phyloP scores from a whole-genome alignment of 257 asterid genomes.

The Ocimum tenuiflorum region DNA sequence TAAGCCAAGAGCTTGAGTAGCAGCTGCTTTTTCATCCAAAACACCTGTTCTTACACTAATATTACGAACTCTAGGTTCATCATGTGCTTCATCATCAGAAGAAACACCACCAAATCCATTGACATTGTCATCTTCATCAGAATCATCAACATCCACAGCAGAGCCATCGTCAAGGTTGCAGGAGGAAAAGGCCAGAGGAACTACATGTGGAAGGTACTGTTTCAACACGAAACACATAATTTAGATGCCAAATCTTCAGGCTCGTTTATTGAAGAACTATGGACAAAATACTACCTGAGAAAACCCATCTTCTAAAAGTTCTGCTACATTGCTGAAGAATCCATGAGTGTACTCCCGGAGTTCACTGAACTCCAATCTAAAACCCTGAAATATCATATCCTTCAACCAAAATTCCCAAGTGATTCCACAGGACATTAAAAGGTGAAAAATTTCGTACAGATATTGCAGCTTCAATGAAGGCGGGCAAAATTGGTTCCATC shows the following conservation, averaged over 20 bases:
- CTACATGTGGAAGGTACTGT: slow-evolving; percentile 95
- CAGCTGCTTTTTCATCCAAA: slow-evolving; percentile 98
- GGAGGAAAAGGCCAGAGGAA: slow-evolving; percentile 74
- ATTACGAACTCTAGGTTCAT: slow-evolving; percentile 92
- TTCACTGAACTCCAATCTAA: slow-evolving; percentile 83
- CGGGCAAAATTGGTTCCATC: slow-evolving; percentile 86
- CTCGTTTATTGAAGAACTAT: slow-evolving; percentile 8
- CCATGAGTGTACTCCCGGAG: slow-evolving; percentile 99
- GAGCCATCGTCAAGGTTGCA: slow-evolving; percentile 99
- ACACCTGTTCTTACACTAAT: slow-evolving; percentile 97
- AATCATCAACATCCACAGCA: slow-evolving; percentile 90
- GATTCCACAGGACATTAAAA: slow-evolving; percentile 13
- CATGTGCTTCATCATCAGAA: slow-evolving; percentile 96
- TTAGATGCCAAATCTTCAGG: slow-evolving; percentile 17
- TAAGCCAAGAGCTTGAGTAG: slow-evolving; percentile 97
- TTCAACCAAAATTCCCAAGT: slow-evolving; percentile 17
- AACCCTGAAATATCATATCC: slow-evolving; percentile 57
- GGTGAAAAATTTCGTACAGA: slow-evolving; percentile 41
- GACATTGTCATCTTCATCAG: slow-evolving; percentile 66
- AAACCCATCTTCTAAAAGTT: slow-evolving; percentile 83
- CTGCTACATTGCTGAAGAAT: slow-evolving; percentile 90
- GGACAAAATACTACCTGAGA: slow-evolving; percentile 52
- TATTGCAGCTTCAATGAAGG: slow-evolving; percentile 89
- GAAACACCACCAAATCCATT: slow-evolving; percentile 90
- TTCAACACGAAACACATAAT: slow-evolving; percentile 21